Base-by-base conservation (phyloP, 2,329 filamentous ascomycete genomes). In the Alternaria consortialis region DNA sequence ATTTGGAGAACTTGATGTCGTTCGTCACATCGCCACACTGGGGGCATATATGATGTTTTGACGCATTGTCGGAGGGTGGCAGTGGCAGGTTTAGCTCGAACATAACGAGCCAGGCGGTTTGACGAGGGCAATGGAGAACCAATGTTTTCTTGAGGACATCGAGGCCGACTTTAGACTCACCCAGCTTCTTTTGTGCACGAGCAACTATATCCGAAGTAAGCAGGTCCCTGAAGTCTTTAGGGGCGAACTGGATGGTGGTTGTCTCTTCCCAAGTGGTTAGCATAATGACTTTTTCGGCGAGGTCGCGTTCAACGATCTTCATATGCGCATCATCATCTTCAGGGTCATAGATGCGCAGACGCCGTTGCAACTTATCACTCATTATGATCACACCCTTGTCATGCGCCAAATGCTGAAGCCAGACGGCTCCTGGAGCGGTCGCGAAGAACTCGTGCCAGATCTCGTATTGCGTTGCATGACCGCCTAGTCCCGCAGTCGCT, bases 361-460 rank as follows among this genome's bases (percentile, higher is more conserved):
- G 59, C 20, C 31, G 54, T 44, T 60, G 56, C 7, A 54, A 25
- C 17, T 15, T 54, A 39, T 64, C 58, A 43, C 58, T 58, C 6
- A 55, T 47, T 34, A 62, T 51, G 8, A 31, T 31, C 12, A 56
- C 12, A 9, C 47, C 53, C 4, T 27, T 56, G 5, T 59, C 37
- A 12, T 42, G 55, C 4, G 32, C 47, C 9, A 58, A 36, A 13
- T 62, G 52, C 32, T 64, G 55, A 12, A 58, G 36, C 47, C 47
- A 61, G 11, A 31, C 7, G 8, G 40, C 20, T 32, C 58, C 58
- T 32, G 51, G 13, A n/a, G 46, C 31, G 13, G 50, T 58, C 17
- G 50, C 50, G 40, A 64, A 59, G 42, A 56, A 59, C 31, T 58
- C 51, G 39, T 62, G 52, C 62, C 62, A 64, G 36, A 62, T 51